Percentiles rank a stretch among this genome's conserved stretches.
Evolutionary conservation across 225 moss, liverwort and hornwort genomes (phyloP).

Genomic region (Anthoceros angustus): DNA sequence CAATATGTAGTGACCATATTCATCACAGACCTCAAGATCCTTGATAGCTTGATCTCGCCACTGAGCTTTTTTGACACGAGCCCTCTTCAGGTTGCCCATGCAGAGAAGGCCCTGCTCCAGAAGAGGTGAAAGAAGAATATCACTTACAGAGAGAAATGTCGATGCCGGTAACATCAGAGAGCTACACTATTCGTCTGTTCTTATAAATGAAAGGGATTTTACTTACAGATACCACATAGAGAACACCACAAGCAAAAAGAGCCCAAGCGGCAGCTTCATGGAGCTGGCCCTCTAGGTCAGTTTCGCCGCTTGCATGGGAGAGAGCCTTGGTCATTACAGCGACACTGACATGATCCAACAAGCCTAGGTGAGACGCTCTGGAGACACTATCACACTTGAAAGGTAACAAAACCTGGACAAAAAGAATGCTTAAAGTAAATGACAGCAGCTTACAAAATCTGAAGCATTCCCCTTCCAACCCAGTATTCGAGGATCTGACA

Average conservation of each 20-base stretch:
- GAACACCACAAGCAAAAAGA: slow-evolving; percentile 52
- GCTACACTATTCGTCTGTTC: no score
- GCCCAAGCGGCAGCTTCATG: slow-evolving; percentile 66
- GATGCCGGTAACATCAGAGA: no score
- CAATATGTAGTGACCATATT: background rate
- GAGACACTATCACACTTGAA: no score
- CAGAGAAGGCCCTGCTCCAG: slow-evolving; percentile 29
- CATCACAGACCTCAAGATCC: slow-evolving; percentile 35
- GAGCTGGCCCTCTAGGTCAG: slow-evolving; percentile 35
- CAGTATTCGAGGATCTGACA: slow-evolving; percentile 73
- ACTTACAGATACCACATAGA: slow-evolving; percentile 60
- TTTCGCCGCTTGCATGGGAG: slow-evolving; percentile 51
- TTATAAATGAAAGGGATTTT: no score
- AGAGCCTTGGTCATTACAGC: slow-evolving; percentile 77
- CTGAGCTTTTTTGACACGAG: slow-evolving; percentile 21
- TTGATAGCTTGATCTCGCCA: slow-evolving; percentile 43
- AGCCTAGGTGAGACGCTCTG: no score
- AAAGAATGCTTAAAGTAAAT: no score
- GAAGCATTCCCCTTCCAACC: slow-evolving; percentile 70
- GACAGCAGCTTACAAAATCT: slow-evolving; percentile 86
- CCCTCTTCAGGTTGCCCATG: slow-evolving; percentile 34
- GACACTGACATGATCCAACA: slow-evolving; percentile 34
- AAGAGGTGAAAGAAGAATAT: no score
- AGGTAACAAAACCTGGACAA: background rate
- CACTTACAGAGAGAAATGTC: no score